Conservation (phyloP, 1,284 basidiomycete species). For the Malassezia obtusa region DNA sequence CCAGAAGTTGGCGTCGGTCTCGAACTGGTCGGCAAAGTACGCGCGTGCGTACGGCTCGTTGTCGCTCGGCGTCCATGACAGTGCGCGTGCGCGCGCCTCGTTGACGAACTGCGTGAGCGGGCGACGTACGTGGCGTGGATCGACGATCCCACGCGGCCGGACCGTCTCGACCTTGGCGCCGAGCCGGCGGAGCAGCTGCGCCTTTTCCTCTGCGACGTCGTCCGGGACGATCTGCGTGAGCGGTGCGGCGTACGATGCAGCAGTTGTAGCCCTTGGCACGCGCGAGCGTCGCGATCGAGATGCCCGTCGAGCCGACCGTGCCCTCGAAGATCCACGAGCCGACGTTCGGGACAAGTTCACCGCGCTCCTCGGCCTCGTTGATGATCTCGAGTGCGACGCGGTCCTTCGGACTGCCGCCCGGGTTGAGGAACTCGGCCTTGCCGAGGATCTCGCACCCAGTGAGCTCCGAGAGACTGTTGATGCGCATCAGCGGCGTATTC, state of each 20-base stretch:
- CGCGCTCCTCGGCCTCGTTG: slow-evolving; percentile 76
- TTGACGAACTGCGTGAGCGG: slow-evolving; percentile 34
- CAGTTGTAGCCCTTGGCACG: slow-evolving; percentile 58
- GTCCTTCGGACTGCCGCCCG: slow-evolving; percentile 95
- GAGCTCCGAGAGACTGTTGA: slow-evolving; percentile 78
- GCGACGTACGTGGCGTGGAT: slow-evolving; percentile 31
- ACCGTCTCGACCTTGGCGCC: slow-evolving; percentile 73
- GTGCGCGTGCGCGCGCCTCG: slow-evolving; percentile 34
- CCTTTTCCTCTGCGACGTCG: slow-evolving; percentile 73
- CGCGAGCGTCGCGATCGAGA: slow-evolving; percentile 75
- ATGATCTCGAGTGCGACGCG: slow-evolving; percentile 72
- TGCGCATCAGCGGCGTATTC: slow-evolving; percentile 84
- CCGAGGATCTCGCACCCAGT: slow-evolving; percentile 89
- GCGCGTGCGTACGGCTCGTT: slow-evolving; percentile 35
- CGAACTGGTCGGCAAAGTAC: slow-evolving; percentile 68
- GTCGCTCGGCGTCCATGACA: slow-evolving; percentile 19
- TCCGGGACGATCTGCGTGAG: slow-evolving; percentile 48
- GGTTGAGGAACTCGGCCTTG: slow-evolving; percentile 95
- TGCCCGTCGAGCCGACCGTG: slow-evolving; percentile 92
- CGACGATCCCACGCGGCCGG: slow-evolving; percentile 42
- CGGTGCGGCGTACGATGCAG: slow-evolving; percentile 49
- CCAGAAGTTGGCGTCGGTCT: slow-evolving; percentile 79
- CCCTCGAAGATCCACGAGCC: slow-evolving; percentile 94
- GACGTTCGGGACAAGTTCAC: slow-evolving; percentile 72
- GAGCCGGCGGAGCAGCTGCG: slow-evolving; percentile 68